These are phyloP conservation scores for Penicillium fimorum DNA, from an alignment of 495 filamentous ascomycete species.

Conservation along the genomic window DNA sequence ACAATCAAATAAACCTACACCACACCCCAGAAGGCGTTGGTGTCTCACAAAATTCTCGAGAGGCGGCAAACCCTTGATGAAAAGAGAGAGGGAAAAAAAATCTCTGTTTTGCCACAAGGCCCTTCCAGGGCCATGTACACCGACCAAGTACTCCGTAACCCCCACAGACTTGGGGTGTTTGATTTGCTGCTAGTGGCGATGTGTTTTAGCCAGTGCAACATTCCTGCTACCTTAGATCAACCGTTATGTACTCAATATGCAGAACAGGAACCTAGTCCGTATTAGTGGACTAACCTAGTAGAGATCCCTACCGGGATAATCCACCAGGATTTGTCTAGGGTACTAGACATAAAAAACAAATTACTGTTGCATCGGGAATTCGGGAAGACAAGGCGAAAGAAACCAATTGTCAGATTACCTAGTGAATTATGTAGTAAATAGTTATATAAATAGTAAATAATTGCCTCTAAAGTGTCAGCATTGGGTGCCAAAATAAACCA, in stretches of 20 bases:
- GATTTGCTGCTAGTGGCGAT: conserved; percentile 9
- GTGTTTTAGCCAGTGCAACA: conserved; percentile 9
- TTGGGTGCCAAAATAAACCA: not conserved
- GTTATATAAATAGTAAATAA: not conserved
- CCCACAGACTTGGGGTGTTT: not conserved
- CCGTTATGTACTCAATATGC: conserved; percentile 9
- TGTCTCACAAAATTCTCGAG: not conserved
- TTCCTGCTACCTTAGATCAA: conserved; percentile 7
- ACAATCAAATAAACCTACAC: conserved; percentile 7
- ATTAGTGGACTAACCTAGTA: not conserved
- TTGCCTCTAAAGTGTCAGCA: not conserved
- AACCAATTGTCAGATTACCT: not conserved
- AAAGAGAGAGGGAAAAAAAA: not conserved
- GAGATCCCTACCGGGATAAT: conserved; percentile 6
- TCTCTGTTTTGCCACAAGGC: conserved; percentile 1
- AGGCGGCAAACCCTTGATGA: not conserved
- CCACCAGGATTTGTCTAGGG: not conserved
- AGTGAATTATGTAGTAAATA: too few relatives aligned
- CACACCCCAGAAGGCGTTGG: not conserved
- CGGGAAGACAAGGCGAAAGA: conserved; percentile 4
- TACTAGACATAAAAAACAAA: not conserved
- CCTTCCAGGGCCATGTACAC: not conserved
- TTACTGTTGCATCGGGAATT: conserved; percentile 6
- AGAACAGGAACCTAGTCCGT: not conserved
- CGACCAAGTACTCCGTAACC: not conserved